Conservation (phyloP, 805 yeast genomes). For the Kurtzmaniella cleridarum region DNA sequence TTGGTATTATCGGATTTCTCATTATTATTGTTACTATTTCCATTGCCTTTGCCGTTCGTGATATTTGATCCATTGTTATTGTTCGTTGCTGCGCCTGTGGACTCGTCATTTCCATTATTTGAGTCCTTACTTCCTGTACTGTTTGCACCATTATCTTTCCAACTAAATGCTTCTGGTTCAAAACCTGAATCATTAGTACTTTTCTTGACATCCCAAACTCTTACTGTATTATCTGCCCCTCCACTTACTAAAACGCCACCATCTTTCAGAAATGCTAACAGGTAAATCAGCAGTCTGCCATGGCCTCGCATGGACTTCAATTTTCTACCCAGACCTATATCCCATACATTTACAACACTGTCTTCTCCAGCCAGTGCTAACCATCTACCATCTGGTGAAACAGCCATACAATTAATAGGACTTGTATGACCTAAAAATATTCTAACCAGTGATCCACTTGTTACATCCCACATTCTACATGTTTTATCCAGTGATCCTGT, state of each 20-base stretch:
- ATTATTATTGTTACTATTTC: conserved; percentile 21
- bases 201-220: conserved; percentile 93
- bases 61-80: conserved; percentile 14
- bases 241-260: conserved; percentile 88
- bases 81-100: conserved; percentile 12
- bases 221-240: conserved; percentile 86
- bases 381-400: conserved; percentile 97
- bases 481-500: conserved; percentile 96
- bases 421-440: conserved; percentile 90
- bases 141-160: conserved; percentile 9
- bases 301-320: conserved; percentile 93
- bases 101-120: conserved; percentile 6
- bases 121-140: conserved; percentile 7
- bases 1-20: conserved; percentile 31
- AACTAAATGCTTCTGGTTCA: conserved; percentile 62
- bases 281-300: conserved; percentile 79
- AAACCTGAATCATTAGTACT: conserved; percentile 77
- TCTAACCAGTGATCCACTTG: conserved; percentile 82
- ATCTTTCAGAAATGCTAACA: conserved; percentile 78
- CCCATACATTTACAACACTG: conserved; percentile 85
- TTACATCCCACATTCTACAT: conserved; percentile 96
- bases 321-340: conserved; percentile 83
- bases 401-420: conserved; percentile 80
- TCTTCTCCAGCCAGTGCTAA: conserved; percentile 94
- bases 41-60: conserved; percentile 7